Percentiles rank a stretch among this genome's conserved stretches.
These are phyloP conservation scores for Tuber indicum DNA, from an alignment of 495 filamentous ascomycete genomes.

Conservation along the genomic window DNA sequence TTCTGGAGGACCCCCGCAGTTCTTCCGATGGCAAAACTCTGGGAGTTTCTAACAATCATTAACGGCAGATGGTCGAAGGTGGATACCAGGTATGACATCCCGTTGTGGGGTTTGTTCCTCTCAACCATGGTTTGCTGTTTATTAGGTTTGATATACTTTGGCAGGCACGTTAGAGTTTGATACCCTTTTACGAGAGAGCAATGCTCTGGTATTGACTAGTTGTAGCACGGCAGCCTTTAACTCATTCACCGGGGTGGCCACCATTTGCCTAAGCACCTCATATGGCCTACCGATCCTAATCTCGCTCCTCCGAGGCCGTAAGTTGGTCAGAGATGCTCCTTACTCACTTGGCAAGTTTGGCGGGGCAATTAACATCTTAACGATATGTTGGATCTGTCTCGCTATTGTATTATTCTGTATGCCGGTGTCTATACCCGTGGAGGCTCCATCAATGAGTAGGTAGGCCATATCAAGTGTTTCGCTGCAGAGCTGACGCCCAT, in stretches of 20 bases:
- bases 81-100: conserved; percentile 53
- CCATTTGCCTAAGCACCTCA: conserved; percentile 57
- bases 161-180: conserved; percentile 33
- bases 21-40: not conserved
- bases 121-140: conserved; percentile 52
- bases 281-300: conserved; percentile 61
- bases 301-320: conserved; percentile 53
- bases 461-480: conserved; percentile 10
- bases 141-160: conserved; percentile 59
- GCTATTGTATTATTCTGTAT: conserved; percentile 52
- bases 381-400: conserved; percentile 59
- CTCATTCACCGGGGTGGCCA: conserved; percentile 61
- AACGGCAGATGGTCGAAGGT: conserved; percentile 51
- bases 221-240: conserved; percentile 55
- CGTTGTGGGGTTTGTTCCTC: conserved; percentile 54
- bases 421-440: conserved; percentile 52
- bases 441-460: conserved; percentile 47
- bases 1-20: not conserved
- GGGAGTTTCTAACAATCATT: conserved; percentile 16
- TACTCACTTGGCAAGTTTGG: conserved; percentile 57
- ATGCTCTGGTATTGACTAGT: not conserved
- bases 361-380: conserved; percentile 60
- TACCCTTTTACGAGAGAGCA: conserved; percentile 1
- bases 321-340: conserved; percentile 52
- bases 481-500: conserved; percentile 14